Percentiles rank a stretch among this genome's conserved stretches.
phyloP scores from a whole-genome alignment of 2,329 filamentous ascomycete genomes.

The Trichoderma sp. region DNA sequence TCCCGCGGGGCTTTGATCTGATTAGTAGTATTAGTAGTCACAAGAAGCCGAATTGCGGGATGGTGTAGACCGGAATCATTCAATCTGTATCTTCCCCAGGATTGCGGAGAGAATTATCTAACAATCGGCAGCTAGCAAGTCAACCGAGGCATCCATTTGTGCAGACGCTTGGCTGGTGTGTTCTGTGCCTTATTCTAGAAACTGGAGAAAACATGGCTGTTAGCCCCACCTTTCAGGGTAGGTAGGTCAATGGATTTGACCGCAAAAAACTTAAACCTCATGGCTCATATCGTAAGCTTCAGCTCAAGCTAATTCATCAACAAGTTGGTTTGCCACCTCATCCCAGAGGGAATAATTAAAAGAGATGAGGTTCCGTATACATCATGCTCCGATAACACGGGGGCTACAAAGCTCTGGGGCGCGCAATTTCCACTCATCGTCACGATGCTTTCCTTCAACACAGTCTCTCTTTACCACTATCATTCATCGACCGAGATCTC shows the following conservation, averaged over 20 bases:
- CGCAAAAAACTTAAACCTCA: background rate
- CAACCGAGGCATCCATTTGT: background rate
- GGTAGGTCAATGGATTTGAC: background rate
- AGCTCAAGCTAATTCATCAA: background rate
- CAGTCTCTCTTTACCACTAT: background rate
- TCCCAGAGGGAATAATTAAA: background rate
- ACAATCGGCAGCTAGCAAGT: background rate
- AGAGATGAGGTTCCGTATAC: constrained; percentile 5
- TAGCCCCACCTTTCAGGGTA: constrained; percentile 2
- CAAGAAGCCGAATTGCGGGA: background rate
- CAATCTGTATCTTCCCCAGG: background rate
- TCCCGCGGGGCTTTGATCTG: background rate
- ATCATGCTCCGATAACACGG: background rate
- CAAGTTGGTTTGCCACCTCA: background rate
- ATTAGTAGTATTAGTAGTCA: background rate
- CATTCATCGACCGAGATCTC: background rate
- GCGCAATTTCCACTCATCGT: background rate
- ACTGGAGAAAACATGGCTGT: background rate
- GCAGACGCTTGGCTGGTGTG: background rate
- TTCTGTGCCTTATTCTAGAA: background rate
- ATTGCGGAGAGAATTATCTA: background rate
- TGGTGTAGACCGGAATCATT: background rate
- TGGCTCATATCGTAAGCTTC: background rate
- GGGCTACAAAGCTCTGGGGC: constrained; percentile 4
- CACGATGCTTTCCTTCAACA: background rate